A percentile compares a stretch with the other conserved stretches of the same genome.
Conservation (phyloP, 495 filamentous ascomycete genomes). For the Letharia columbiana region DNA sequence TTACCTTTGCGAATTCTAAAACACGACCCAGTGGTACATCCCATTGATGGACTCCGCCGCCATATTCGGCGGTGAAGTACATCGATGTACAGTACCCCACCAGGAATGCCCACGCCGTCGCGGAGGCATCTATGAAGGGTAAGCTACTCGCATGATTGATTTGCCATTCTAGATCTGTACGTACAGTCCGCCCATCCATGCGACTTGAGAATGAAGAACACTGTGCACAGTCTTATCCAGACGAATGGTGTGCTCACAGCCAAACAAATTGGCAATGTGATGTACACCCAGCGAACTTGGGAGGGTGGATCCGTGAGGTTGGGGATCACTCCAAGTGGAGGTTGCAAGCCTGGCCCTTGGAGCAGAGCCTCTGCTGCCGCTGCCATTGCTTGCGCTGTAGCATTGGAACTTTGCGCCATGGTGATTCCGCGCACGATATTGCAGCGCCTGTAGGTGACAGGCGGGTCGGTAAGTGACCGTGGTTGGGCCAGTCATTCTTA, state of each 20-base stretch:
- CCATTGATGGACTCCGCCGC: constrained; percentile 31
- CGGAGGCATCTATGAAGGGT: constrained; percentile 27
- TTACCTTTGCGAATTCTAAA: constrained; percentile 23
- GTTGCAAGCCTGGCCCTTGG: constrained; percentile 23
- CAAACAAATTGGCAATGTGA: constrained; percentile 31
- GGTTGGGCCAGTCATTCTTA: background rate
- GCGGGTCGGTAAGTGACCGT: background rate
- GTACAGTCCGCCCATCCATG: constrained; percentile 37
- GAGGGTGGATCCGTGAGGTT: constrained; percentile 31
- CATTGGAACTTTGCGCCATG: background rate
- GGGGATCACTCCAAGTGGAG: constrained; percentile 31
- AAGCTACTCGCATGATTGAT: background rate
- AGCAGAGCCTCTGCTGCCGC: constrained; percentile 6
- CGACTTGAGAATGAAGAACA: constrained; percentile 31
- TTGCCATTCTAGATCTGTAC: constrained; percentile 3
- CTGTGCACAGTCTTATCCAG: constrained; percentile 33
- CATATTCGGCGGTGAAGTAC: background rate
- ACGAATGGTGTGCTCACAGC: constrained; percentile 28
- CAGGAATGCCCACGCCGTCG: constrained; percentile 28
- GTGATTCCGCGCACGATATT: background rate
- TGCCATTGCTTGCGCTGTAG: background rate
- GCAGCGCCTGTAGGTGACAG: background rate
- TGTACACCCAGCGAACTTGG: constrained; percentile 24
- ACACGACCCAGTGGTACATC: constrained; percentile 23
- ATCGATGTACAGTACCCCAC: background rate